Evolutionary conservation across 2,329 filamentous ascomycete species (phyloP).

Genomic region (Calonectria leucothoes): DNA sequence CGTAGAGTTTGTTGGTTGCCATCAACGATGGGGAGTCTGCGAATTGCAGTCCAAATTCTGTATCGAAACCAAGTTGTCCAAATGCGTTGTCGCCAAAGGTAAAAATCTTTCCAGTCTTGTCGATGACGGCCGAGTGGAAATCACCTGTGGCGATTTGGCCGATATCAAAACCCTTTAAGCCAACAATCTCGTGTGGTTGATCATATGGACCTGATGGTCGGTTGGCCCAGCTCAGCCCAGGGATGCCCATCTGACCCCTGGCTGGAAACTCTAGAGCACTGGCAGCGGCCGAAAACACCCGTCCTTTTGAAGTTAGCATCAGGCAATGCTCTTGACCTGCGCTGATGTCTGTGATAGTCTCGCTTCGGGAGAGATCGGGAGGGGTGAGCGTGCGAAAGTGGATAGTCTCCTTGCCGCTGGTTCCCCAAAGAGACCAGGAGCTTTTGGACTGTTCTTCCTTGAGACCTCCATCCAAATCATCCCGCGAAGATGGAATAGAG

Average conservation of each 20-base stretch:
- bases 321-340: slow-evolving; percentile 89
- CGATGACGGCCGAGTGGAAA: slow-evolving; percentile 84
- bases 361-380: slow-evolving; percentile 71
- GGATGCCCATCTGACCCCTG: slow-evolving; percentile 87
- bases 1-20: slow-evolving; percentile 79
- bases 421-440: slow-evolving; percentile 79
- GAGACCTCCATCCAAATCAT: slow-evolving; percentile 74
- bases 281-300: slow-evolving; percentile 89
- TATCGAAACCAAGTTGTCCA: slow-evolving; percentile 91
- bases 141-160: slow-evolving; percentile 85
- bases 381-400: slow-evolving; percentile 82
- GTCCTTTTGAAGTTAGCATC: slow-evolving; percentile 84
- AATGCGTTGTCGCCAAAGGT: slow-evolving; percentile 90
- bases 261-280: slow-evolving; percentile 82
- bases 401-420: slow-evolving; percentile 54
- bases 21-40: slow-evolving; percentile 79
- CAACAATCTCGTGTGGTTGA: slow-evolving; percentile 81
- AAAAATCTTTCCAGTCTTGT: slow-evolving; percentile 82
- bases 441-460: slow-evolving; percentile 68
- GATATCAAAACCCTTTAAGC: slow-evolving; percentile 77
- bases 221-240: slow-evolving; percentile 83
- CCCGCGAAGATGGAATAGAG: slow-evolving; percentile 81
- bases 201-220: slow-evolving; percentile 84
- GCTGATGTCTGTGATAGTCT: slow-evolving; percentile 79
- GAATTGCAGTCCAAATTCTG: slow-evolving; percentile 68